Percentiles rank a stretch among this genome's conserved stretches.
Evolutionary conservation across 768 basidiomycete species (phyloP).

Genomic region (Serendipita indica): DNA sequence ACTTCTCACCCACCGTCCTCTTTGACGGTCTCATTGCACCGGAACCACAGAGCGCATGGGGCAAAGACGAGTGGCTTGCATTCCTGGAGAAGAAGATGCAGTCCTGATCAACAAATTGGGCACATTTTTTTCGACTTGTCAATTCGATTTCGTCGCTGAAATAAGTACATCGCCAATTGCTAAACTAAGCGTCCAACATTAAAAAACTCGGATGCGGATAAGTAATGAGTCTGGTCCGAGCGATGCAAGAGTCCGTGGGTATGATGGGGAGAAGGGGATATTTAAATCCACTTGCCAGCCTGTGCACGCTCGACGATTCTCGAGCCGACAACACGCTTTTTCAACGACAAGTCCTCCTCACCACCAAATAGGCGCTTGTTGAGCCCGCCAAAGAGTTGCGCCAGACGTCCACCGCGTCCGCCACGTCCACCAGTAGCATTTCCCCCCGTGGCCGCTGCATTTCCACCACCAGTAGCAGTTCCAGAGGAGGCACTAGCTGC

Average conservation of each 20-base stretch:
- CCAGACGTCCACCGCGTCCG: neutral
- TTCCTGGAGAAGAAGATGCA: slow-evolving; percentile 45
- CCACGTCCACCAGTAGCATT: neutral
- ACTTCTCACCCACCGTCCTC: slow-evolving; percentile 73
- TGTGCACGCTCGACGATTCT: neutral
- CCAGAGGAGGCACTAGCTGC: neutral
- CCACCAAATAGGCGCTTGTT: neutral
- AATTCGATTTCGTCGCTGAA: neutral
- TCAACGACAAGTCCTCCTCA: too few relatives aligned
- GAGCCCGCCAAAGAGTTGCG: neutral
- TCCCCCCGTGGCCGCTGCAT: neutral
- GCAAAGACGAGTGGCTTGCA: slow-evolving; percentile 60
- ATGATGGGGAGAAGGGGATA: neutral
- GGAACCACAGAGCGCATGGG: slow-evolving; percentile 72
- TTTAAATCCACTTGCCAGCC: slow-evolving; percentile 8
- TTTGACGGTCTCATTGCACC: slow-evolving; percentile 62
- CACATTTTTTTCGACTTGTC: neutral
- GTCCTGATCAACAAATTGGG: too few relatives aligned
- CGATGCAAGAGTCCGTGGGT: too few relatives aligned
- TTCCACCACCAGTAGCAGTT: neutral
- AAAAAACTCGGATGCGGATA: too few relatives aligned
- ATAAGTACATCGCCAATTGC: too few relatives aligned
- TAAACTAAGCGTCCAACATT: too few relatives aligned
- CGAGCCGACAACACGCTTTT: neutral
- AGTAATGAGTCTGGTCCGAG: neutral